Evolutionary conservation across 768 basidiomycete species (phyloP).

Genomic region (Floccularia luteovirens): DNA sequence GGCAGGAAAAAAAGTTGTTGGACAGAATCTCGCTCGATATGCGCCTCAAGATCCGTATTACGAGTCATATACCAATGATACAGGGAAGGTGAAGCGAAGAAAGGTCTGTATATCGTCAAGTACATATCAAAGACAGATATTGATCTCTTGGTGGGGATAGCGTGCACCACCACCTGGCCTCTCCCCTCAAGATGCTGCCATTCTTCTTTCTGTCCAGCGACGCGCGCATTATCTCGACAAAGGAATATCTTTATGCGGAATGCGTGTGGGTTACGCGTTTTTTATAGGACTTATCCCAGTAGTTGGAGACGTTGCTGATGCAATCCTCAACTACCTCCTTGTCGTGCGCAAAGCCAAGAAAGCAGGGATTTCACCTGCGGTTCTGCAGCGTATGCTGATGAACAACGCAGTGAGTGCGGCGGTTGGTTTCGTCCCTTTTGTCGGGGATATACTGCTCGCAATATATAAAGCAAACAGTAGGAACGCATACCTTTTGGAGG

Average conservation of each 20-base stretch:
- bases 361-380: slow-evolving; percentile 63
- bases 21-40: slow-evolving; percentile 57
- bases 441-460: slow-evolving; percentile 73
- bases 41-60: slow-evolving; percentile 71
- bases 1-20: slow-evolving; percentile 55
- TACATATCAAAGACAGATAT: slow-evolving; percentile 1
- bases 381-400: slow-evolving; percentile 64
- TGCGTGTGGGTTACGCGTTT: slow-evolving; percentile 86
- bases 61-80: slow-evolving; percentile 48
- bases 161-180: slow-evolving; percentile 70
- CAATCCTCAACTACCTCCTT: slow-evolving; percentile 63
- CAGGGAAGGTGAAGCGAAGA: slow-evolving; percentile 47
- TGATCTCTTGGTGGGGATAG: slow-evolving; percentile 25
- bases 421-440: slow-evolving; percentile 59
- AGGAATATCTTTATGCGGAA: slow-evolving; percentile 70
- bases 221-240: slow-evolving; percentile 87
- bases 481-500: slow-evolving; percentile 82
- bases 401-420: slow-evolving; percentile 67
- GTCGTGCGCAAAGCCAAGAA: slow-evolving; percentile 69
- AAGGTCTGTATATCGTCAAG: slow-evolving; percentile 33
- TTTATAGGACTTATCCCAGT: slow-evolving; percentile 70
- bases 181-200: slow-evolving; percentile 64
- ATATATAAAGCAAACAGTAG: slow-evolving; percentile 84
- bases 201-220: slow-evolving; percentile 66
- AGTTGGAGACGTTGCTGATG: slow-evolving; percentile 59